Evolutionary conservation across 2,329 filamentous ascomycete genomes (phyloP), one percentile per base, ranked within the genome.

Genomic region (Penicillium carneum): DNA sequence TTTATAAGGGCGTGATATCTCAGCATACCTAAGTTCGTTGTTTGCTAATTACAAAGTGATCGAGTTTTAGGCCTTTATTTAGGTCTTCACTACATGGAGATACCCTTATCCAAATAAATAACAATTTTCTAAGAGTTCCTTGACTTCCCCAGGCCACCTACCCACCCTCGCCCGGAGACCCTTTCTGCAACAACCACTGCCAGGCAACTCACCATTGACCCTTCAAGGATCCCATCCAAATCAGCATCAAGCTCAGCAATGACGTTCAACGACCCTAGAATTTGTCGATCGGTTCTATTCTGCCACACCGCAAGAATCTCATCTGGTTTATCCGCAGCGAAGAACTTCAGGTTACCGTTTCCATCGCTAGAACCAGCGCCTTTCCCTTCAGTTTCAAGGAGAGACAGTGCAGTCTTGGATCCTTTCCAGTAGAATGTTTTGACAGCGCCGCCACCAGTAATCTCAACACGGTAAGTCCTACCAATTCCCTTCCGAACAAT

Each of bases 301-400:
- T 63, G 54, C 62, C 62, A 64, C 31, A 64, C 59, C 9, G 62
- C 62, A 33, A 64, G 33, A 36, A 64, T 29, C 34, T 56, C 45
- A 34, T 31, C 42, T 18, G 59, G 59, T n/a, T 46, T 45, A 20
- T 49, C 43, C 14, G 55, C 53, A 36, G 53, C 36, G 33, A 64
- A 52, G 41, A 64, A 57, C 50, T 62, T 64, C 26, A 64, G 23
- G 23, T 59, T 61, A 1, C 54, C 55, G n/a, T 62, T 58, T 1
- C 34, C 33, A 42, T 31, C 18, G 23, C 45, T 23, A 18, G 38
- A 5, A 18, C 42, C 23, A 12, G 14, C 29, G 7, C n/a, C n/a
- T 4, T 14, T 18, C 14, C 20, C 45, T 18, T 33, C 26, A 1
- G 36, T 34, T 14, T 36, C 36, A 16, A 57, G 36, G 1, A 49